phyloP scores from a whole-genome alignment of 257 asterid species.

The Solanum ossicruentum region DNA sequence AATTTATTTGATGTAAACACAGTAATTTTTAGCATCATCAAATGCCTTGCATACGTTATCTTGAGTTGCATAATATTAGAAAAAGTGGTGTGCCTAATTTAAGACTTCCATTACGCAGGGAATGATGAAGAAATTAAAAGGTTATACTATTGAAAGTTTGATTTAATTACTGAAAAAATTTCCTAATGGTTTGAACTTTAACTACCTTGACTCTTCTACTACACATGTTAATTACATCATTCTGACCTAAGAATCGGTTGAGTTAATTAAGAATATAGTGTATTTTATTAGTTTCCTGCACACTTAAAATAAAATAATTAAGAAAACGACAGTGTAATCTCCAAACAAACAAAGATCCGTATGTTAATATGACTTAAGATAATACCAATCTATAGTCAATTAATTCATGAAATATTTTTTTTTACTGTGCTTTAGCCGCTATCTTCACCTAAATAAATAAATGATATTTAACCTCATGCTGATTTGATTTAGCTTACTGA shows the following conservation, averaged over 20 bases:
- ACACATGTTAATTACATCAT: neutral
- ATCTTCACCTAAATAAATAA: neutral
- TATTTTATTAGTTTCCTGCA: neutral
- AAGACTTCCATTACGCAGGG: neutral
- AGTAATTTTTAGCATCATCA: neutral
- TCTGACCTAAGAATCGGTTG: neutral
- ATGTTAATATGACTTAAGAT: neutral
- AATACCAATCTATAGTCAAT: neutral
- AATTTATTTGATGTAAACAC: neutral
- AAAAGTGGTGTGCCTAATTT: neutral
- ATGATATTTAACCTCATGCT: neutral
- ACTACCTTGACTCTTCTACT: neutral
- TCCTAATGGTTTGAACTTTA: neutral
- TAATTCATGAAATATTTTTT: neutral
- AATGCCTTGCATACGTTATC: neutral
- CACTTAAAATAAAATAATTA: neutral
- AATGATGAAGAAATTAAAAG: neutral
- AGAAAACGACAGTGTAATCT: neutral
- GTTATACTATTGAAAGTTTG: neutral
- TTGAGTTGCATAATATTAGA: neutral
- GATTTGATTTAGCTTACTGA: neutral
- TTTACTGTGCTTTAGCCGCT: neutral
- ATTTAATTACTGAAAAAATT: neutral
- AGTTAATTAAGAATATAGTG: neutral
- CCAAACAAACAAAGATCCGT: neutral